Base-by-base conservation (phyloP, 2,329 filamentous ascomycete genomes). In the Nothophaeocryptopus gaeumannii region DNA sequence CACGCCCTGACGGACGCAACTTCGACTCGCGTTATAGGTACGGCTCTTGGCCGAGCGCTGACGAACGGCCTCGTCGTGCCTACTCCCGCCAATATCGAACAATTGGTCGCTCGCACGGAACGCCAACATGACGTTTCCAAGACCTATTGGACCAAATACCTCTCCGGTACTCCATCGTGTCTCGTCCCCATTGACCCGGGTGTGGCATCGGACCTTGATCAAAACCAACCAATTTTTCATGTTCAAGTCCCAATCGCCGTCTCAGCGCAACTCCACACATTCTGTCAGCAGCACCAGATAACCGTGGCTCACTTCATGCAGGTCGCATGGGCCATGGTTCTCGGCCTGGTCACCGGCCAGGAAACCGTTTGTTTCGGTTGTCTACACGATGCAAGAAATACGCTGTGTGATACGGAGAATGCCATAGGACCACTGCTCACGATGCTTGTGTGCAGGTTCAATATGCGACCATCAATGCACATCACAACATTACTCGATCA, bases 181-280 rank as follows among this genome's bases (percentile, higher is more conserved):
- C 63, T 68, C 29, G 70, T 70, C 45, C 70, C 70, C 14, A 58
- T 34, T n/a, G n/a, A n/a, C n/a, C n/a, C n/a, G n/a, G n/a, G n/a
- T n/a, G n/a, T n/a, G n/a, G n/a, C n/a, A n/a, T n/a, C n/a, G n/a
- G n/a, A n/a, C n/a, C n/a, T n/a, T n/a, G n/a, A n/a, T n/a, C n/a
- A n/a, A n/a, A n/a, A n/a, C n/a, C n/a, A n/a, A n/a, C n/a, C n/a
- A n/a, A n/a, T n/a, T n/a, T n/a, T n/a, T n/a, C n/a, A n/a, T n/a
- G n/a, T n/a, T n/a, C n/a, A n/a, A n/a, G n/a, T n/a, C n/a, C n/a
- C n/a, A n/a, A n/a, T n/a, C n/a, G n/a, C n/a, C n/a, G n/a, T n/a
- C n/a, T n/a, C n/a, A n/a, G n/a, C n/a, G n/a, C n/a, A n/a, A n/a
- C n/a, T n/a, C n/a, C n/a, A n/a, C n/a, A n/a, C n/a, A n/a, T n/a